Percentiles rank a stretch among this genome's conserved stretches.
Evolutionary conservation across 495 filamentous ascomycete genomes (phyloP).

Genomic region (Lophiostoma macrostomum): DNA sequence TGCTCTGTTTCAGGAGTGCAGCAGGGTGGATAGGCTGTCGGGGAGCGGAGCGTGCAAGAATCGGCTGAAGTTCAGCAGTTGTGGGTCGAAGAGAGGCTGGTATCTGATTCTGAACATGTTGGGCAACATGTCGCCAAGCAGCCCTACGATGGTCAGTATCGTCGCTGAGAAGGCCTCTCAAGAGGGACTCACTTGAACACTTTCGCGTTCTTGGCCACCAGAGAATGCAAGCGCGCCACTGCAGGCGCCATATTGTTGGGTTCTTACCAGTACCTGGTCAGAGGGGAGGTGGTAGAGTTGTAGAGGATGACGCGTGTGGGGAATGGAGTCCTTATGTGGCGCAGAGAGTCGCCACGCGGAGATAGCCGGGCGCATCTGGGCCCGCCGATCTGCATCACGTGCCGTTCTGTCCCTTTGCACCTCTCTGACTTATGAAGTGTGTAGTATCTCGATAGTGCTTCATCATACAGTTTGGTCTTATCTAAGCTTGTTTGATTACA

Average conservation of each 20-base stretch:
- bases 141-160: conserved; percentile 19
- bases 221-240: conserved; percentile 34
- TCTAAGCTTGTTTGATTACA: too few relatives aligned
- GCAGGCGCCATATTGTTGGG: conserved; percentile 33
- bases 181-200: conserved; percentile 34
- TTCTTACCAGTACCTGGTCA: background rate
- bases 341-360: conserved; percentile 17
- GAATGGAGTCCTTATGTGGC: background rate
- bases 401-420: too few relatives aligned
- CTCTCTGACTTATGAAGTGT: too few relatives aligned
- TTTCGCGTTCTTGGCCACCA: conserved; percentile 41
- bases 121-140: conserved; percentile 35
- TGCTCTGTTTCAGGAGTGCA: conserved; percentile 67
- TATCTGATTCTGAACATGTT: conserved; percentile 40
- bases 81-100: conserved; percentile 50
- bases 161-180: background rate
- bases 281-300: background rate
- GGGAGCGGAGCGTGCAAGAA: conserved; percentile 51
- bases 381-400: too few relatives aligned
- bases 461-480: too few relatives aligned
- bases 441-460: too few relatives aligned
- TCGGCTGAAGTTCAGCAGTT: conserved; percentile 52
- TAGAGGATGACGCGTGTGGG: background rate
- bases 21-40: conserved; percentile 70
- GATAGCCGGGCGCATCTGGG: conserved; percentile 9